A percentile compares a stretch with the other conserved stretches of the same genome.
Evolutionary conservation across 2,329 filamentous ascomycete species (phyloP).

Genomic region (Epichloe sibirici): DNA sequence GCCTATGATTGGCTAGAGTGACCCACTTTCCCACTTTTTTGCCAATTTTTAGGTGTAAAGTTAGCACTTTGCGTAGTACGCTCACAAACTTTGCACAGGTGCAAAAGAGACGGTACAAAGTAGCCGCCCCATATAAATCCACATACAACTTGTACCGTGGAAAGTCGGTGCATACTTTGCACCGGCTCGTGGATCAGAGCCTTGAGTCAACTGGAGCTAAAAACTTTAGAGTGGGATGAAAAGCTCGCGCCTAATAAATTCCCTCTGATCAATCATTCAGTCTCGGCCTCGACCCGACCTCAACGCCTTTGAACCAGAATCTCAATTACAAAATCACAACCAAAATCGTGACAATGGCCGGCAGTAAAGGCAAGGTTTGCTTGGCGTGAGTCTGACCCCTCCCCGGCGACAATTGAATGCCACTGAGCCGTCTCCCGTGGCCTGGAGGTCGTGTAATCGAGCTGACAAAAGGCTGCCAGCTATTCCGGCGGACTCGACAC

Average conservation of each 20-base stretch:
- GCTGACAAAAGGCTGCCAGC: neutral
- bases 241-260: neutral
- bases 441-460: neutral
- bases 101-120: too few species aligned
- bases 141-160: too few species aligned
- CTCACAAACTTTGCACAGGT: too few species aligned
- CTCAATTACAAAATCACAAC: too few species aligned
- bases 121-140: too few species aligned
- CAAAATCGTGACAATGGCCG: neutral
- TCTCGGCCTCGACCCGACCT: neutral
- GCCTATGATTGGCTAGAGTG: too few species aligned
- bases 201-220: neutral
- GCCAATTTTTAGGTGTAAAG: too few species aligned
- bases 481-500: slow-evolving; percentile 25
- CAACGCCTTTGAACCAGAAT: neutral
- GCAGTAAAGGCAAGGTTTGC: slow-evolving; percentile 1
- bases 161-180: too few species aligned
- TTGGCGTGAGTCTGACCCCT: neutral
- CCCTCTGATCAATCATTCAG: neutral
- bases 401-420: neutral
- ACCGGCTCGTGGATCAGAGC: too few species aligned
- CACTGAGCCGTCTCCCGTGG: neutral
- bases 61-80: too few species aligned
- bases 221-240: neutral
- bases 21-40: too few species aligned